Conservation (phyloP, 2,329 filamentous ascomycete genomes). For the Zymoseptoria passerinii region DNA sequence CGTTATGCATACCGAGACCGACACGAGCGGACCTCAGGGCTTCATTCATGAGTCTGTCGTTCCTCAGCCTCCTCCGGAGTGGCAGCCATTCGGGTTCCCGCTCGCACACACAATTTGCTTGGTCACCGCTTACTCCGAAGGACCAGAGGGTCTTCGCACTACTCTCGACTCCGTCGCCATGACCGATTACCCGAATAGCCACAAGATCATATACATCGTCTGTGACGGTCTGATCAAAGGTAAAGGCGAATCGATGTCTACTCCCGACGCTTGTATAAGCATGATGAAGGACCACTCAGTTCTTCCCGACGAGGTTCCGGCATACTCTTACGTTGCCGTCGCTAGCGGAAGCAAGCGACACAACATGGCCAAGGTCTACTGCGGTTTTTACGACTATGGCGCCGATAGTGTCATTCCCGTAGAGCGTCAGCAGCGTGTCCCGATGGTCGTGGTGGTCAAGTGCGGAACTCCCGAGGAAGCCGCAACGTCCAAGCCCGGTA, state of each 20-base stretch:
- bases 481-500: constrained; percentile 77
- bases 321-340: constrained; percentile 94
- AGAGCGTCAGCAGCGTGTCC: constrained; percentile 91
- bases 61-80: constrained; percentile 90
- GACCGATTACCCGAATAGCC: constrained; percentile 98
- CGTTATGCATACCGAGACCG: constrained; percentile 48
- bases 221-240: constrained; percentile 98
- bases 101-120: constrained; percentile 88
- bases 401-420: constrained; percentile 65
- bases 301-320: constrained; percentile 69
- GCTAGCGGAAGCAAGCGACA: constrained; percentile 93
- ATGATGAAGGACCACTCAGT: constrained; percentile 94
- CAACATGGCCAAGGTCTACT: constrained; percentile 99
- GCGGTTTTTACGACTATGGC: constrained; percentile 97
- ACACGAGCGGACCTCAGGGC: constrained; percentile 75
- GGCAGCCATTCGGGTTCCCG: constrained; percentile 94
- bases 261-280: constrained; percentile 77
- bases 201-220: constrained; percentile 92
- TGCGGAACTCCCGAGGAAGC: constrained; percentile 87
- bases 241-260: constrained; percentile 75
- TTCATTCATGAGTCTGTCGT: constrained; percentile 95
- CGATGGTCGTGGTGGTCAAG: constrained; percentile 95
- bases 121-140: constrained; percentile 95
- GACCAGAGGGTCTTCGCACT: constrained; percentile 81
- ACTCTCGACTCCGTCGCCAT: constrained; percentile 94